phyloP scores from a whole-genome alignment of 2,329 filamentous ascomycete genomes.

The Microsporum audouinii region DNA sequence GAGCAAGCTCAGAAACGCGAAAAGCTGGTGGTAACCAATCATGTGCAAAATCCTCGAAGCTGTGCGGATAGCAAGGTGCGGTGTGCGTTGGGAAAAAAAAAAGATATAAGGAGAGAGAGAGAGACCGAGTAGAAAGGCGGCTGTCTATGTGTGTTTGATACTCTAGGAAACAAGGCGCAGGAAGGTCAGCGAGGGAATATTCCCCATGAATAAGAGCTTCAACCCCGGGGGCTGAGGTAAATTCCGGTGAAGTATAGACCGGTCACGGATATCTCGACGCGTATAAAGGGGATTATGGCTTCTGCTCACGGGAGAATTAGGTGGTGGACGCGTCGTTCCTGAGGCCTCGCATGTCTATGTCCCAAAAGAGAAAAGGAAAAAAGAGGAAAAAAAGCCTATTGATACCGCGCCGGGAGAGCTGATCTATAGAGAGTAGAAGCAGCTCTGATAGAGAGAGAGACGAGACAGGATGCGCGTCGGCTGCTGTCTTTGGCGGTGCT shows the following conservation, averaged over 20 bases:
- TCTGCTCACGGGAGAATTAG: slow-evolving; percentile 1
- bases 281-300: not conserved
- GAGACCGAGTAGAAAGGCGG: not conserved
- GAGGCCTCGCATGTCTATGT: slow-evolving; percentile 1
- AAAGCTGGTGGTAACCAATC: not conserved
- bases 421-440: not conserved
- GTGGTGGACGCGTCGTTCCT: slow-evolving; percentile 1
- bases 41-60: not conserved
- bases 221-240: not conserved
- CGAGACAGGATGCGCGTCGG: not conserved
- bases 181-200: not conserved
- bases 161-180: not conserved
- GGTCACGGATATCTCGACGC: slow-evolving; percentile 1
- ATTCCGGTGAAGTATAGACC: not conserved
- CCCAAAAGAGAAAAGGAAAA: not conserved
- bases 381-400: not conserved
- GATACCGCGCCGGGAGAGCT: not conserved
- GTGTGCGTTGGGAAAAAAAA: slow-evolving; percentile 7
- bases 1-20: slow-evolving; percentile 3
- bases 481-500: not conserved
- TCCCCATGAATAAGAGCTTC: not conserved
- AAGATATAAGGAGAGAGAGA: slow-evolving; percentile 2
- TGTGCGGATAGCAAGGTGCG: slow-evolving; percentile 10
- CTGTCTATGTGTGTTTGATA: not conserved
- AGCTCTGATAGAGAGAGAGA: not conserved